Evolutionary conservation across 108 stramenopile genomes (phyloP).

Genomic region (Pseudonitzschia multiseries): DNA sequence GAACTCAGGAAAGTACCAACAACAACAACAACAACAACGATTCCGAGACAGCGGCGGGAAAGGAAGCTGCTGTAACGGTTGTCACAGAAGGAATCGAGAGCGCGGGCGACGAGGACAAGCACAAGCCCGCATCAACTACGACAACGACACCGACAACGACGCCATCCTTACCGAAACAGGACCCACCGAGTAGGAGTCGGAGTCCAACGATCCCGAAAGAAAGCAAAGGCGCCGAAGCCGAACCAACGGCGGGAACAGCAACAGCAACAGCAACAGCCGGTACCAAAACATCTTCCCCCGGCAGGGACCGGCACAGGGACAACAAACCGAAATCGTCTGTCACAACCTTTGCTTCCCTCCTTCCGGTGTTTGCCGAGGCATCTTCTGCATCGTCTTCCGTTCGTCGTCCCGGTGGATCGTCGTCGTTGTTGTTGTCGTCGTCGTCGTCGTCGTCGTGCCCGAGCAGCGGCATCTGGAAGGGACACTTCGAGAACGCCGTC

Average conservation of each 20-base stretch:
- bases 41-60: too few species aligned
- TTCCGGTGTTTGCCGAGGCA: constrained; percentile 7
- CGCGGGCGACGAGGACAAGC: not conserved
- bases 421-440: not conserved
- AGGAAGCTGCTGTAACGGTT: too few species aligned
- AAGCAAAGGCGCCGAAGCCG: not conserved
- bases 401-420: not conserved
- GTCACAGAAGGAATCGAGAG: too few species aligned
- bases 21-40: too few species aligned
- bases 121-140: not conserved
- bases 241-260: constrained; percentile 8
- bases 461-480: constrained; percentile 64
- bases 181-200: too few species aligned
- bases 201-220: too few species aligned
- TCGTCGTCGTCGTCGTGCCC: constrained; percentile 40
- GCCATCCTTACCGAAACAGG: too few species aligned
- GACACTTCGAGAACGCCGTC: constrained; percentile 70
- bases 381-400: too few species aligned
- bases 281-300: too few species aligned
- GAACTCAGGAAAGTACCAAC: too few species aligned
- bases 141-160: not conserved
- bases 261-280: not conserved
- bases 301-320: not conserved
- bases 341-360: not conserved
- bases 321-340: not conserved